Conservation (phyloP, 495 filamentous ascomycete genomes). For the Letharia lupina region DNA sequence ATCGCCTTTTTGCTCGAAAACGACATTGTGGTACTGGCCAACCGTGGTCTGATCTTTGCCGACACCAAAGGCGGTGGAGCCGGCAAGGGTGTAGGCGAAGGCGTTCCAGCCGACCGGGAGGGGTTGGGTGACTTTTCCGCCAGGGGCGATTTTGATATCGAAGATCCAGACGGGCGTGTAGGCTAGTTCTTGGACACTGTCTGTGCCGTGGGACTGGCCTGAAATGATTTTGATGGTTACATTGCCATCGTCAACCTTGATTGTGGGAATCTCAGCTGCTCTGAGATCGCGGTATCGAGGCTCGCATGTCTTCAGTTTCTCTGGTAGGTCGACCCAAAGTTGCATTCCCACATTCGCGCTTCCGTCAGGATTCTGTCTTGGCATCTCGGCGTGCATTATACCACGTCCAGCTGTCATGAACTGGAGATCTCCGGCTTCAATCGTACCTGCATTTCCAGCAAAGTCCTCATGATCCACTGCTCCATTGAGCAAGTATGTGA, state of each 20-base stretch:
- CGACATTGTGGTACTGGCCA: constrained; percentile 73
- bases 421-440: constrained; percentile 78
- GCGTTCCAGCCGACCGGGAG: constrained; percentile 82
- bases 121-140: constrained; percentile 61
- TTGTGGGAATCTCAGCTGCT: constrained; percentile 66
- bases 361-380: constrained; percentile 67
- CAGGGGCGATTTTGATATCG: constrained; percentile 74
- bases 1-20: constrained; percentile 77
- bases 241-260: constrained; percentile 57
- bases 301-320: constrained; percentile 75
- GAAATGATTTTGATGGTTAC: constrained; percentile 84
- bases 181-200: constrained; percentile 78
- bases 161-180: constrained; percentile 94
- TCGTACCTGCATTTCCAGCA: constrained; percentile 77
- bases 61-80: constrained; percentile 57
- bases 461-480: constrained; percentile 95
- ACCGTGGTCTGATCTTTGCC: constrained; percentile 41
- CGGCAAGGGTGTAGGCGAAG: constrained; percentile 76
- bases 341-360: constrained; percentile 79
- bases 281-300: constrained; percentile 82
- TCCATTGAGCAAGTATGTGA: constrained; percentile 81
- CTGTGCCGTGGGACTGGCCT: constrained; percentile 72
- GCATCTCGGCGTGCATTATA: constrained; percentile 98
- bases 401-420: constrained; percentile 96
- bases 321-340: constrained; percentile 88